Evolutionary conservation across 2,329 filamentous ascomycete species (phyloP).

Genomic region (Fusarium illudens): DNA sequence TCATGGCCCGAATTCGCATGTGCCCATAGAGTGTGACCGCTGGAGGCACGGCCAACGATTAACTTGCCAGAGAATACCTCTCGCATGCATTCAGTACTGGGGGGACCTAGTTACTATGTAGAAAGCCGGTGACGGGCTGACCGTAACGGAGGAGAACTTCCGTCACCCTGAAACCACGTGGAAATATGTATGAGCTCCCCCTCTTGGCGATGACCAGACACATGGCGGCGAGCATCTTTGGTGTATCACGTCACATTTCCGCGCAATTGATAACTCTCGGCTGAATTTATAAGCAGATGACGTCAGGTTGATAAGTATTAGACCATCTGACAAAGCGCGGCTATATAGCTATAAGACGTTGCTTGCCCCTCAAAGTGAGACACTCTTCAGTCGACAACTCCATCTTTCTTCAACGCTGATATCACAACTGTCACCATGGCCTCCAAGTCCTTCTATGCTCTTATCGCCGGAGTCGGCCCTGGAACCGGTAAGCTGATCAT

Average conservation of each 20-base stretch:
- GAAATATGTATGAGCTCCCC: neutral
- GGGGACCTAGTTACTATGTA: too few relatives aligned
- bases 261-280: neutral
- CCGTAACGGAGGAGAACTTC: neutral
- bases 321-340: neutral
- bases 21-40: neutral
- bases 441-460: conserved; percentile 63
- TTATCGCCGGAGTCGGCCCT: conserved; percentile 77
- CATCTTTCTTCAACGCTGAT: neutral
- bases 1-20: neutral
- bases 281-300: conserved; percentile 34
- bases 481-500: conserved; percentile 61
- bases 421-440: conserved; percentile 10
- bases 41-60: neutral
- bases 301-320: conserved; percentile 22
- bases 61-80: neutral
- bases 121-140: neutral
- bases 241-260: neutral
- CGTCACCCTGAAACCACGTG: neutral
- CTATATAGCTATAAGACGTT: neutral
- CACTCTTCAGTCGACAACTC: neutral
- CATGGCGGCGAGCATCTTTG: neutral
- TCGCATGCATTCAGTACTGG: neutral
- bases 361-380: neutral
- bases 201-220: neutral